Percentiles rank a stretch among this genome's conserved stretches.
phyloP scores from a whole-genome alignment of 164 flowering plant genomes.

The Hamamelis virginiana region DNA sequence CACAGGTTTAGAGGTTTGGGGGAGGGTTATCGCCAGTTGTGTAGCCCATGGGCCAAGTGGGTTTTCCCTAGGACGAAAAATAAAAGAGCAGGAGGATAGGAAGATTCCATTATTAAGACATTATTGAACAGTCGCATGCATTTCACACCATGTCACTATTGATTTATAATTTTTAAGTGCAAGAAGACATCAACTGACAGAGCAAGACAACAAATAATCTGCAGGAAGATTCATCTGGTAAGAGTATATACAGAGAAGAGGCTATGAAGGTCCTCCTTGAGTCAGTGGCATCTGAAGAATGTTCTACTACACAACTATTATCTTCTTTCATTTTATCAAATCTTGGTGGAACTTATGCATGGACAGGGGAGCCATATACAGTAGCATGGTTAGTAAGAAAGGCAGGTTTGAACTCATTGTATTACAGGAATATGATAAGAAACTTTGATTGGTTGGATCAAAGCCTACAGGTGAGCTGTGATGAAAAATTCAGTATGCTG shows the following conservation, averaged over 20 bases:
- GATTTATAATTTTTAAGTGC: not conserved
- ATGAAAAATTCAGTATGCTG: not conserved
- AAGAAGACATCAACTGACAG: not conserved
- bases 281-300: slow-evolving; percentile 45
- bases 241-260: slow-evolving; percentile 46
- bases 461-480: slow-evolving; percentile 50
- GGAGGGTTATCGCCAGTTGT: too few relatives aligned
- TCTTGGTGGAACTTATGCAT: slow-evolving; percentile 73
- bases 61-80: too few relatives aligned
- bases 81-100: too few relatives aligned
- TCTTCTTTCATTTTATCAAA: slow-evolving; percentile 68
- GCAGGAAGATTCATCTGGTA: slow-evolving; percentile 59
- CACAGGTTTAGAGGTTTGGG: too few relatives aligned
- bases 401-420: slow-evolving; percentile 51
- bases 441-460: slow-evolving; percentile 58
- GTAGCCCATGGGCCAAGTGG: too few relatives aligned
- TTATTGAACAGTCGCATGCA: too few relatives aligned
- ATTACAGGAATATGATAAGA: slow-evolving; percentile 58
- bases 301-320: slow-evolving; percentile 35
- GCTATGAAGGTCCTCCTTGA: slow-evolving; percentile 57
- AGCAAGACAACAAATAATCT: slow-evolving; percentile 3
- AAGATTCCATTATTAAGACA: too few relatives aligned
- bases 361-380: slow-evolving; percentile 80
- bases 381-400: slow-evolving; percentile 67
- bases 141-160: not conserved